These are phyloP conservation scores for Neopestalotiopsis rosae DNA, from an alignment of 2,329 filamentous ascomycete genomes.

Conservation along the genomic window DNA sequence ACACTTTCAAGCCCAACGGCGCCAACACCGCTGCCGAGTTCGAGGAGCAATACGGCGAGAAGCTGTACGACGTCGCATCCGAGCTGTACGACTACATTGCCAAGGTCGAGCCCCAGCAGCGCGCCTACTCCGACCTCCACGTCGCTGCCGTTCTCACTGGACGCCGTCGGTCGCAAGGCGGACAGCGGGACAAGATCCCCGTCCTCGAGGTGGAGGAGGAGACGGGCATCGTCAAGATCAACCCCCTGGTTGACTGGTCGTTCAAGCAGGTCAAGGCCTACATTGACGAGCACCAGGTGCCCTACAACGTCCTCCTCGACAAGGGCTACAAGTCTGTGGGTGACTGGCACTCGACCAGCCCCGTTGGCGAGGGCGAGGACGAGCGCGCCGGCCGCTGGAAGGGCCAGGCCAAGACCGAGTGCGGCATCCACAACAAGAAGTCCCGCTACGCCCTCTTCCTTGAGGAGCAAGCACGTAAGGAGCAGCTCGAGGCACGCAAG, in stretches of 20 bases:
- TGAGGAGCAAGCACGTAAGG: slow-evolving; percentile 73
- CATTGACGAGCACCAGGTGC: slow-evolving; percentile 83
- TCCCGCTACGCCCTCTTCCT: slow-evolving; percentile 90
- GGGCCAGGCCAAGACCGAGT: slow-evolving; percentile 94
- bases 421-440: slow-evolving; percentile 97
- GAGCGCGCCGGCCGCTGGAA: slow-evolving; percentile 98
- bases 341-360: slow-evolving; percentile 96
- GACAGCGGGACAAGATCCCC: slow-evolving; percentile 86
- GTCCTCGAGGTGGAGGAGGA: slow-evolving; percentile 92
- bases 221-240: slow-evolving; percentile 92
- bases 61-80: slow-evolving; percentile 83
- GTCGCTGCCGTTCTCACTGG: slow-evolving; percentile 93
- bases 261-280: slow-evolving; percentile 91
- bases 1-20: slow-evolving; percentile 88
- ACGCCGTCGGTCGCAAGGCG: slow-evolving; percentile 88
- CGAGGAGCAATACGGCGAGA: slow-evolving; percentile 78
- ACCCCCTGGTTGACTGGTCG: slow-evolving; percentile 92
- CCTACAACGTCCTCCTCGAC: slow-evolving; percentile 92
- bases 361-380: slow-evolving; percentile 89
- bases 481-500: slow-evolving; percentile 66
- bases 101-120: slow-evolving; percentile 95
- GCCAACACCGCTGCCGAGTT: slow-evolving; percentile 78
- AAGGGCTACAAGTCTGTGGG: slow-evolving; percentile 97
- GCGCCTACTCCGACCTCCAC: slow-evolving; percentile 85
- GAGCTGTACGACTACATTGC: slow-evolving; percentile 96